These are phyloP conservation scores for Neohortaea acidophila DNA, from an alignment of 495 filamentous ascomycete genomes.

Conservation along the genomic window DNA sequence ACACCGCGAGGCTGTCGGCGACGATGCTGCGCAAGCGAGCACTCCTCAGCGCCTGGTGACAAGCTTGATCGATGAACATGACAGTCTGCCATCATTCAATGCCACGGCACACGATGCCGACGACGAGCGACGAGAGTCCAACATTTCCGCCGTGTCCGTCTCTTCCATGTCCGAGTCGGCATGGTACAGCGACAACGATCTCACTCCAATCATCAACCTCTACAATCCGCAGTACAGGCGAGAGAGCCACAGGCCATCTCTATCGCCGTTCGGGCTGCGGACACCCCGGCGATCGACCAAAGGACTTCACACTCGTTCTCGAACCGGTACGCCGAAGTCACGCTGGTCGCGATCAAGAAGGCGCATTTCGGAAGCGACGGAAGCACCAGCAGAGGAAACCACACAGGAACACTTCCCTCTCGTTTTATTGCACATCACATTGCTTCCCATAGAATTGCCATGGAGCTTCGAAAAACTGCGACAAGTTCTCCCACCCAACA, in stretches of 20 bases:
- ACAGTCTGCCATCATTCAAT: no score
- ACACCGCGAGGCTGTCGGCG: no score
- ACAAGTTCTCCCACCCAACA: conserved; percentile 37
- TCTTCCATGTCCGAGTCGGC: conserved; percentile 12
- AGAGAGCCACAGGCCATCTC: conserved; percentile 62
- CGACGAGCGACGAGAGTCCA: conserved; percentile 7
- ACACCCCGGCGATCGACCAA: conserved; percentile 35
- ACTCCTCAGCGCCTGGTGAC: no score
- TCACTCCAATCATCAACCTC: conserved; percentile 14
- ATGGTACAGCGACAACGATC: conserved; percentile 3
- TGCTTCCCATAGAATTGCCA: conserved; percentile 55
- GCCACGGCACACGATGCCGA: conserved; percentile 2
- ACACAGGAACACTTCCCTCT: conserved; percentile 46
- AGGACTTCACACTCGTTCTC: conserved; percentile 13
- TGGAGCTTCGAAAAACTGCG: conserved; percentile 44
- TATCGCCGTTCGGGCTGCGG: conserved; percentile 39
- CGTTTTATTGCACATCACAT: conserved; percentile 73
- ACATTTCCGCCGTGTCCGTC: conserved; percentile 5
- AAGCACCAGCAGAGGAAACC: conserved; percentile 43
- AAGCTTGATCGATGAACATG: no score
- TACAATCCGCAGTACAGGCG: conserved; percentile 44
- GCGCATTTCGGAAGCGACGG: conserved; percentile 19
- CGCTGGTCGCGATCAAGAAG: conserved; percentile 1
- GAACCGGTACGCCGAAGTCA: conserved; percentile 14
- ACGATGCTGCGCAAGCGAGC: no score